A percentile compares a stretch with the other conserved stretches of the same genome.
Evolutionary conservation across 805 yeast genomes (phyloP).

Genomic region (Pichia phayaonensis): DNA sequence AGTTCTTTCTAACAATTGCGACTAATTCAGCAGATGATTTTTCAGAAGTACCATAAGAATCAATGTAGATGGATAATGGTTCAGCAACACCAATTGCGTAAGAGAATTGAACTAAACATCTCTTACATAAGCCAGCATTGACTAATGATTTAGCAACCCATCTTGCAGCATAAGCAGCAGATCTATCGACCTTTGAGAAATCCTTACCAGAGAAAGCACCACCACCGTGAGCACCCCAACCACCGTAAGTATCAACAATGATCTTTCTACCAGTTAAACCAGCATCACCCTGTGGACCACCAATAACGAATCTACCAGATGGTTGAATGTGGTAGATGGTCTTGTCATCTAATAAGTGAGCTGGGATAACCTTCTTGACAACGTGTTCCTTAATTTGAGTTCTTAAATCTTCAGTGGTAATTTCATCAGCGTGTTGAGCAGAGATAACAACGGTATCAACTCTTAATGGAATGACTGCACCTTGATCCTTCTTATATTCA

Average conservation of each 20-base stretch:
- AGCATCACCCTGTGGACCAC: slow-evolving; percentile 99
- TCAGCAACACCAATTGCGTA: slow-evolving; percentile 99
- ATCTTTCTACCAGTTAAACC: slow-evolving; percentile 99
- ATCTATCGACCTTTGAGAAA: slow-evolving; percentile 98
- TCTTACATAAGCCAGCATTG: slow-evolving; percentile 88
- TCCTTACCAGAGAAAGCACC: slow-evolving; percentile 99
- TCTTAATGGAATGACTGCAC: slow-evolving; percentile 92
- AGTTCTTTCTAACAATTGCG: slow-evolving; percentile 84
- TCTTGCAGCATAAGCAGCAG: slow-evolving; percentile 99
- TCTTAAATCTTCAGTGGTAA: slow-evolving; percentile 90
- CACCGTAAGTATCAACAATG: slow-evolving; percentile 99
- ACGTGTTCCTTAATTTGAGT: slow-evolving; percentile 67
- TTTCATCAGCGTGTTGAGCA: slow-evolving; percentile 95
- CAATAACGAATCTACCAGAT: slow-evolving; percentile 98
- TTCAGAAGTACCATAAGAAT: slow-evolving; percentile 96
- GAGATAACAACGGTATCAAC: slow-evolving; percentile 97
- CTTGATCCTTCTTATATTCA: slow-evolving; percentile 88
- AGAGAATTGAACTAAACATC: slow-evolving; percentile 97
- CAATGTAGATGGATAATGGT: slow-evolving; percentile 96
- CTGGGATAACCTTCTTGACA: slow-evolving; percentile 88
- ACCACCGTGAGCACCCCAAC: slow-evolving; percentile 99
- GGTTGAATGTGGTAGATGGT: slow-evolving; percentile 98
- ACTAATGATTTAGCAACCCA: slow-evolving; percentile 99
- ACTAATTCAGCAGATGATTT: slow-evolving; percentile 86
- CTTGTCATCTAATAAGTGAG: slow-evolving; percentile 82